Percentiles rank a stretch among this genome's conserved stretches.
phyloP scores from a whole-genome alignment of 1,284 basidiomycete species.

The Apiotrichum brassicae region DNA sequence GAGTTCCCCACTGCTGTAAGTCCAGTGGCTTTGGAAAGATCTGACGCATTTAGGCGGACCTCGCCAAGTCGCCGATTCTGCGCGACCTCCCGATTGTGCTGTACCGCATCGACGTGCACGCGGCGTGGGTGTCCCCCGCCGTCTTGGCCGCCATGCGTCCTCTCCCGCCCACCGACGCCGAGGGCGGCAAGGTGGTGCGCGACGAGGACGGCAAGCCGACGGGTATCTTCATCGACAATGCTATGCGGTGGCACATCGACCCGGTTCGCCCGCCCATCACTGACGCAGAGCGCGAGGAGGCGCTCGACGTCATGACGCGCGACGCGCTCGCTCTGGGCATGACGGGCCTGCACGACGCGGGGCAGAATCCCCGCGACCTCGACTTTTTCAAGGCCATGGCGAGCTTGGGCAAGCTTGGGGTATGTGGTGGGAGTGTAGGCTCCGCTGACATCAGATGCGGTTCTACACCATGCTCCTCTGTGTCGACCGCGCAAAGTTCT shows the following conservation, averaged over 20 bases:
- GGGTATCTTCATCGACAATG: constrained; percentile 52
- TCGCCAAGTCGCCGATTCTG: constrained; percentile 60
- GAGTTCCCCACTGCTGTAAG: constrained; percentile 72
- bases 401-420: constrained; percentile 58
- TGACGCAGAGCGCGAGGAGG: constrained; percentile 55
- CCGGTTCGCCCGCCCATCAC: constrained; percentile 57
- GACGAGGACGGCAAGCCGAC: constrained; percentile 62
- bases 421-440: constrained; percentile 36
- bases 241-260: constrained; percentile 36
- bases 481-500: constrained; percentile 56
- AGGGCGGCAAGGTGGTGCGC: constrained; percentile 70
- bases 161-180: constrained; percentile 54
- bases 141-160: constrained; percentile 55
- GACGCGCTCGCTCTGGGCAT: constrained; percentile 69
- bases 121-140: constrained; percentile 67
- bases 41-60: constrained; percentile 52
- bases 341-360: constrained; percentile 77
- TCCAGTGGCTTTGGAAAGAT: too few species aligned
- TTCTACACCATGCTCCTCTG: constrained; percentile 64
- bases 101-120: constrained; percentile 71
- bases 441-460: constrained; percentile 52
- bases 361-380: constrained; percentile 53
- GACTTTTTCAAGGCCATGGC: constrained; percentile 66
- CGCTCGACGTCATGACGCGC: constrained; percentile 58
- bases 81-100: constrained; percentile 62